These are phyloP conservation scores for Trametes sp. DNA, from an alignment of 1,284 basidiomycete genomes.

Conservation along the genomic window DNA sequence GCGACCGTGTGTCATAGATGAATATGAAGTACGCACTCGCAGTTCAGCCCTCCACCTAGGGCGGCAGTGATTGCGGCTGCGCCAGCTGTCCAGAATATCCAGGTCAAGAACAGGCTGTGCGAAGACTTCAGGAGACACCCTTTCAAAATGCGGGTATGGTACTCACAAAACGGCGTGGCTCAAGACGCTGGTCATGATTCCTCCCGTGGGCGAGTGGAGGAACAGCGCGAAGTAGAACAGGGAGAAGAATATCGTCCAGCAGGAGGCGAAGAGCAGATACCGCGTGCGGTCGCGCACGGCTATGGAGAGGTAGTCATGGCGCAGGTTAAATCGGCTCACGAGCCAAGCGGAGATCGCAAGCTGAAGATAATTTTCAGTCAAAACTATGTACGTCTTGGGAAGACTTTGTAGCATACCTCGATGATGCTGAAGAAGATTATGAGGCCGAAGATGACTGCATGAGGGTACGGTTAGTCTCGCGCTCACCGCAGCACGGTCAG, in stretches of 20 bases:
- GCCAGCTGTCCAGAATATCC: conserved; percentile 48
- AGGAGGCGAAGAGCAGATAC: conserved; percentile 71
- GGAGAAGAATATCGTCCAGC: conserved; percentile 72
- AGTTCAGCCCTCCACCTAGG: conserved; percentile 73
- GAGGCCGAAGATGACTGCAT: conserved; percentile 58
- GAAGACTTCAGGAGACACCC: neutral
- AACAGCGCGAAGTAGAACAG: conserved; percentile 62
- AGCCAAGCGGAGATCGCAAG: conserved; percentile 76
- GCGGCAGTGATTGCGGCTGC: conserved; percentile 69
- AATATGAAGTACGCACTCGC: conserved; percentile 54
- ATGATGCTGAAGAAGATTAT: conserved; percentile 66
- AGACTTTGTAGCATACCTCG: conserved; percentile 48
- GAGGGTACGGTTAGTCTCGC: neutral
- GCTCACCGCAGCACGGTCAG: neutral
- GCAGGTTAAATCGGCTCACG: conserved; percentile 58
- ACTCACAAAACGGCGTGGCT: conserved; percentile 70
- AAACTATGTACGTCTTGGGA: neutral
- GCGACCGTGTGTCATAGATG: conserved; percentile 34
- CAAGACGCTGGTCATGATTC: conserved; percentile 63
- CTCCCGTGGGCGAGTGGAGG: conserved; percentile 51
- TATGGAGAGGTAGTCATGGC: conserved; percentile 58
- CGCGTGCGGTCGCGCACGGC: conserved; percentile 66
- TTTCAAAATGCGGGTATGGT: neutral
- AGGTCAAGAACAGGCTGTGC: conserved; percentile 66
- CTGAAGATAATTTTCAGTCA: conserved; percentile 42